Conservation (phyloP, 2,329 filamentous ascomycete genomes). For the Didymella lethalis region DNA sequence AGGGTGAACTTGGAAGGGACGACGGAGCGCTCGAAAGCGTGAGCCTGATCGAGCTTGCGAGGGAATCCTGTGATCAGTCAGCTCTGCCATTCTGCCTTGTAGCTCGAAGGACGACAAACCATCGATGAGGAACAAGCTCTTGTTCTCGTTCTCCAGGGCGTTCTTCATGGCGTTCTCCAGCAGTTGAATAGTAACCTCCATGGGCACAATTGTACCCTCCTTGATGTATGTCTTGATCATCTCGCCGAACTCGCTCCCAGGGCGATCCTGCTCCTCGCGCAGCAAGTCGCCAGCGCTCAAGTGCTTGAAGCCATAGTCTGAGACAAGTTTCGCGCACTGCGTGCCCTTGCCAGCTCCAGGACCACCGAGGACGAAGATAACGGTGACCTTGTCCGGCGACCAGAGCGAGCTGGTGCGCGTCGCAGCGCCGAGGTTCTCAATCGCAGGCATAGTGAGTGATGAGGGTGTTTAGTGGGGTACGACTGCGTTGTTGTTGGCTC, state of each 20-base stretch:
- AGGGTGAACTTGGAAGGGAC: slow-evolving; percentile 84
- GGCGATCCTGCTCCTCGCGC: slow-evolving; percentile 88
- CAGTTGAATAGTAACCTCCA: slow-evolving; percentile 94
- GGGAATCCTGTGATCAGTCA: slow-evolving; percentile 72
- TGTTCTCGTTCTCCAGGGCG: slow-evolving; percentile 61
- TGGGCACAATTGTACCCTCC: slow-evolving; percentile 95
- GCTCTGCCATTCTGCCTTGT: neutral
- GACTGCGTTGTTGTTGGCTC: slow-evolving; percentile 19
- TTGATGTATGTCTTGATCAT: slow-evolving; percentile 94
- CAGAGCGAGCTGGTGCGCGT: slow-evolving; percentile 73
- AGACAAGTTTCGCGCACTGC: slow-evolving; percentile 87
- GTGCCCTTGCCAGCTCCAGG: slow-evolving; percentile 97
- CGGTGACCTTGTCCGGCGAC: slow-evolving; percentile 78
- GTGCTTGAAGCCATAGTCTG: slow-evolving; percentile 89
- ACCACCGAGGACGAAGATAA: slow-evolving; percentile 94
- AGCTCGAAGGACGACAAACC: slow-evolving; percentile 46
- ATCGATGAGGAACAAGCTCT: slow-evolving; percentile 77
- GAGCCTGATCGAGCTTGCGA: slow-evolving; percentile 94
- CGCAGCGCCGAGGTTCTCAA: slow-evolving; percentile 48
- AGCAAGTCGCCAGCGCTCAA: slow-evolving; percentile 92
- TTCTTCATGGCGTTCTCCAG: slow-evolving; percentile 92
- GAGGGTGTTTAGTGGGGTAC: slow-evolving; percentile 39
- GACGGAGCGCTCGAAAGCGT: slow-evolving; percentile 90
- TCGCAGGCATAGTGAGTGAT: slow-evolving; percentile 47
- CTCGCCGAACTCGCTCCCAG: slow-evolving; percentile 86